Conservation (phyloP, 441 rosid genomes). For the Gossypium lobatum region DNA sequence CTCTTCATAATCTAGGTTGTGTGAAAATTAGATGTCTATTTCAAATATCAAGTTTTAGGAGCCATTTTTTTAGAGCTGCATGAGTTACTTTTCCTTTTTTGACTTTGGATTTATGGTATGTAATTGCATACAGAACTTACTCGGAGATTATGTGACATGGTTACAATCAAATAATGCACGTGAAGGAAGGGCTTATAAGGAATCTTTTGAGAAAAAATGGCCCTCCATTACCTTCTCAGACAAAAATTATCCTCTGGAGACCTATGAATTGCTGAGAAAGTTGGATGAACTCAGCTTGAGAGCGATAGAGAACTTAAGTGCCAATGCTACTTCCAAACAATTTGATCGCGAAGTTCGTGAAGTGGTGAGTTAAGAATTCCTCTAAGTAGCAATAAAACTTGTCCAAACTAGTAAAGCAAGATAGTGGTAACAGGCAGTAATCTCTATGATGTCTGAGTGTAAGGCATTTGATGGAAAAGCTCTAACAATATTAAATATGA, state of each 20-base stretch:
- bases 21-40: not conserved
- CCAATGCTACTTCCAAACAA: slow-evolving; percentile 50
- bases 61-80: not conserved
- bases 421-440: not conserved
- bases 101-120: not conserved
- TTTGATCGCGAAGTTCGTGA: slow-evolving; percentile 73
- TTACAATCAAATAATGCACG: slow-evolving; percentile 52
- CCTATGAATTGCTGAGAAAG: slow-evolving; percentile 39
- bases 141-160: slow-evolving; percentile 62
- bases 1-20: slow-evolving; percentile 12
- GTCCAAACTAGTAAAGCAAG: not conserved
- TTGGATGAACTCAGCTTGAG: slow-evolving; percentile 53
- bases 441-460: not conserved
- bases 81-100: slow-evolving; percentile 10
- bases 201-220: slow-evolving; percentile 75
- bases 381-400: not conserved
- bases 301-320: slow-evolving; percentile 51
- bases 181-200: slow-evolving; percentile 55
- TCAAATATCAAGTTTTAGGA: not conserved
- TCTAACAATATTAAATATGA: not conserved
- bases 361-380: slow-evolving; percentile 52
- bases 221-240: slow-evolving; percentile 38
- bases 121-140: slow-evolving; percentile 45
- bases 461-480: not conserved
- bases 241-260: slow-evolving; percentile 34